Base-by-base conservation (phyloP, 2,329 filamentous ascomycete species). In the Epichloe coenophiala region DNA sequence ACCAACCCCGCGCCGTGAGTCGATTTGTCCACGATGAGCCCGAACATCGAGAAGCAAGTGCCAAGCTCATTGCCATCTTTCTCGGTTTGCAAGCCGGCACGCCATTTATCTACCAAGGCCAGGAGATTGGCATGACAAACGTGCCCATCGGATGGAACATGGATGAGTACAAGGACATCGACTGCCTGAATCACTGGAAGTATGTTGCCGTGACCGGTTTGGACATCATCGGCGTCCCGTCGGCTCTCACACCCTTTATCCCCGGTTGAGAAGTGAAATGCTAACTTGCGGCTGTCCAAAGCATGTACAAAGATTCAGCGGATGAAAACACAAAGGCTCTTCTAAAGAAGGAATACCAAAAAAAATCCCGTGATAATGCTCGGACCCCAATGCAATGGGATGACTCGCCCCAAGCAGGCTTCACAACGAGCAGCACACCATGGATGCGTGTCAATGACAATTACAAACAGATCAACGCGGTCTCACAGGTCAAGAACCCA, bases 351-450 rank as follows among this genome's bases (percentile, higher is more conserved):
- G 70, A 77, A n/a, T 71, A 81, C 58, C 74, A 77, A 53, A 69
- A 72, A 72, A 55, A 79, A 80, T 79, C 75, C 6, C 66, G 84
- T 21, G 85, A 89, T 63, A 85, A 89, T 62, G 80, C 78, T 7
- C 74, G 85, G 44, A 80, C 81, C 0, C 84, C 84, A 0, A 81
- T 89, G 64, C 83, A 87, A 60, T 89, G 85, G 84, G 72, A 80
- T 54, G 59, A 64, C n/a, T 68, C 65, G 1, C 59, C 67, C 0
- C 75, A 87, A 53, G 83, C 71, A 0, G 84, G 85, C 11, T 89
- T 88, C 67, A 81, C 81, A 0, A 68, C 68, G 2, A 66, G 65
- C 8, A 63, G 61, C 4, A 71, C 70, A 49, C 81, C 84, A 2
- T 89, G 85, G 85, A 88, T 88, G 77, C 73, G 76, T 13, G 75